Evolutionary conservation across 805 yeast genomes (phyloP), one percentile per base, ranked within the genome.

Genomic region (Metschnikowia reukaufii): DNA sequence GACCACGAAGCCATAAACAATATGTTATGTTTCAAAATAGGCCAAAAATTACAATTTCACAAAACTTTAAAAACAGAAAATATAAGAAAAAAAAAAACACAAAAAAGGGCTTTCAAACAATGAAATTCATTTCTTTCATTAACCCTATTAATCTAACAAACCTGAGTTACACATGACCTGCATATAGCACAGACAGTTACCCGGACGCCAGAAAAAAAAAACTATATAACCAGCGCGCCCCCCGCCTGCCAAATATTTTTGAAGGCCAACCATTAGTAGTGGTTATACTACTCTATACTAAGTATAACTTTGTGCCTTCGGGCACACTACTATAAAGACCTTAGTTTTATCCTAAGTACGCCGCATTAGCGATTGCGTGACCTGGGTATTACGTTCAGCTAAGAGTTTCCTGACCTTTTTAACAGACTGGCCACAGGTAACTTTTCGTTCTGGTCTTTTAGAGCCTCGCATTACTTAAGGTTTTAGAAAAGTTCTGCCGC

Each of bases 371-470:
- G 70, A 62, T 61, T 55, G 73, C 62, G 68, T 63, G 73, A 69
- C 61, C 56, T 67, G 68, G 74, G 65, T 62, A 53, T 45, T 17
- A 45, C 65, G 64, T 61, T 77, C 82, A 82, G 88, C 88, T 82
- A 82, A 81, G 83, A 78, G 76, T 67, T 71, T 42, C 67, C 73
- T 83, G 88, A 82, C 87, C 80, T 70, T 76, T 73, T 79, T 78
- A 82, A 82, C 88, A 82, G 82, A 75, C 74, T 67, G 76, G 87
- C 69, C 82, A 82, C 87, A 83, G 76, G 73, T 68, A 73, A 69
- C 74, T 78, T 82, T 82, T 79, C 87, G 87, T 82, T 82, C 81
- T 81, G 83, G 86, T 78, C 79, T 74, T 84, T 82, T 82, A 82
- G 86, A 82, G 55, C 67, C 61, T 56, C 56, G 66, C 65, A 62